Base-by-base conservation (phyloP, 2,329 filamentous ascomycete genomes). In the Rhynchosporium secalis region DNA sequence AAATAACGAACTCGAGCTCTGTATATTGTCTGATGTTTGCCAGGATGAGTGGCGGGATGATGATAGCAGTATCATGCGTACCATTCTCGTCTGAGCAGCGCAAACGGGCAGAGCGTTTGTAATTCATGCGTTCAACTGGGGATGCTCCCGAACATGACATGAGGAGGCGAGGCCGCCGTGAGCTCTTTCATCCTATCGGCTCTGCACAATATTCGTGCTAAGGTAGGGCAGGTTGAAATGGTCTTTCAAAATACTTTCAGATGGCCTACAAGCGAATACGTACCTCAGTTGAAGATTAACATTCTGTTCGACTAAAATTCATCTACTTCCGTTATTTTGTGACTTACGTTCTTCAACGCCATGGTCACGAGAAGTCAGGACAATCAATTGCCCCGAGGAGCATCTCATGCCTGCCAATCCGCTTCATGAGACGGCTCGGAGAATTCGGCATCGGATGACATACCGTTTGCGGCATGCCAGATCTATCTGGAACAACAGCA, bases 61-160 rank as follows among this genome's bases (percentile, higher is more conserved):
- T 65, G 64, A 62, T 62, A 61, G 41, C 65, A 67, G 65, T 63
- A 65, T 70, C 62, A 70, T 71, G 67, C 68, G 68, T 66, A 61
- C 64, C 61, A 66, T 70, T 59, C 62, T 49, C 45, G 54, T 38
- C 45, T 59, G 26, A 43, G 56, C 52, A 57, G 55, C 57, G 33
- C 57, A 63, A 60, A 61, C 58, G 58, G 55, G 8, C 13, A 54
- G 57, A 64, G 66, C 67, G 67, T n/a, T 62, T 65, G 58, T 43
- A 63, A 58, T 43, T 56, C 49, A 62, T 62, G 61, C 61, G 48
- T 56, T 62, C 29, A 33, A 28, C 52, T 40, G 57, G 47, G 60
- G 55, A 48, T 60, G 62, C 63, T 60, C 64, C 62, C 62, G 60
- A n/a, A 51, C 45, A 6, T 40, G 49, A 56, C 7, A 38, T 52